A percentile compares a stretch with the other conserved stretches of the same genome.
Evolutionary conservation across 2,329 filamentous ascomycete species (phyloP).

Genomic region (Xylaria polymorpha): DNA sequence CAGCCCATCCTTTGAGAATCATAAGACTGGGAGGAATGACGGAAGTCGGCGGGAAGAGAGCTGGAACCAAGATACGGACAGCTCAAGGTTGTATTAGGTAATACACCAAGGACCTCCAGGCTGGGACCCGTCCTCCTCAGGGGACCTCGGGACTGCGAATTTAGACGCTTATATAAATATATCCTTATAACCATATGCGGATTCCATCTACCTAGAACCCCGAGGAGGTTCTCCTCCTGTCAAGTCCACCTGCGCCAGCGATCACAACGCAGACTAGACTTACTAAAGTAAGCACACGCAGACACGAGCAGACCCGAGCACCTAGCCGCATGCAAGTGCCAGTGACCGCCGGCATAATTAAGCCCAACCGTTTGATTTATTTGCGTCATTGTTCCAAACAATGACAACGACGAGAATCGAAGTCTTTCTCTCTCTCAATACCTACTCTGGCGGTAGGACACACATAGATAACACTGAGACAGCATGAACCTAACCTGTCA

Average conservation of each 20-base stretch:
- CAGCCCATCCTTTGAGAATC: conserved; percentile 21
- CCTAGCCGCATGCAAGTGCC: background rate
- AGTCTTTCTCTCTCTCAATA: background rate
- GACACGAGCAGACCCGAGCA: background rate
- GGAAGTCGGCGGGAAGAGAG: conserved; percentile 21
- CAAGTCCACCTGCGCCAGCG: too few relatives aligned
- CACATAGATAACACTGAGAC: background rate
- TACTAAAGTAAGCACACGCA: too few relatives aligned
- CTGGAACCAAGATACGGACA: background rate
- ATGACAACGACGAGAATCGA: conserved; percentile 21
- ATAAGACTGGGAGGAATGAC: conserved; percentile 11
- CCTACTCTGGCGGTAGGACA: background rate
- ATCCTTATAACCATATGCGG: too few relatives aligned
- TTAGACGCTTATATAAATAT: too few relatives aligned
- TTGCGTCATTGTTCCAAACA: conserved; percentile 2
- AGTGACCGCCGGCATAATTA: background rate
- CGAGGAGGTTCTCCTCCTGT: background rate
- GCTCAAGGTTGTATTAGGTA: too few relatives aligned
- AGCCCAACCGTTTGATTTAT: background rate
- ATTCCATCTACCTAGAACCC: too few relatives aligned
- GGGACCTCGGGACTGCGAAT: too few relatives aligned
- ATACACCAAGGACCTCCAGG: too few relatives aligned
- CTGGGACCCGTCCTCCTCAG: too few relatives aligned
- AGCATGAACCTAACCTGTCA: conserved; percentile 7
- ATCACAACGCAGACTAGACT: too few relatives aligned